Evolutionary conservation across 495 filamentous ascomycete genomes (phyloP).

Genomic region (Echria macrotheca): DNA sequence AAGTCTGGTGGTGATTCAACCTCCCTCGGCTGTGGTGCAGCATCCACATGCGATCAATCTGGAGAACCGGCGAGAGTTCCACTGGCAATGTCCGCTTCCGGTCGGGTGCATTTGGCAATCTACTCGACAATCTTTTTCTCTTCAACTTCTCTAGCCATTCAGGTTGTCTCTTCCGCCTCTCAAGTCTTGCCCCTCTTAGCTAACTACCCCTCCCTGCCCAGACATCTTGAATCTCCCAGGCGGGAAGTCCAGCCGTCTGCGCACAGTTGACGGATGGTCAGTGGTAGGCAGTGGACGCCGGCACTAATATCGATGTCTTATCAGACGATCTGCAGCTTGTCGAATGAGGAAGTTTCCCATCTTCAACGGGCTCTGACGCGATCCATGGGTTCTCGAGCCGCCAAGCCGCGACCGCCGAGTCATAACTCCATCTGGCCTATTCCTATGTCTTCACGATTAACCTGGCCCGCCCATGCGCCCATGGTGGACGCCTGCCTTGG

Average conservation of each 20-base stretch:
- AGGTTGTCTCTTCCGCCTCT: too few relatives aligned
- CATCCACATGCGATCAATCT: not conserved
- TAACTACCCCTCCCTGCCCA: not conserved
- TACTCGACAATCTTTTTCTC: constrained; percentile 7
- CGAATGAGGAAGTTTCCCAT: constrained; percentile 10
- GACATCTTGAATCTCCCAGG: not conserved
- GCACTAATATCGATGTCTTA: constrained; percentile 12
- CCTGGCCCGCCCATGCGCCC: too few relatives aligned
- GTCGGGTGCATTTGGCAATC: not conserved
- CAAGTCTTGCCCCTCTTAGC: not conserved
- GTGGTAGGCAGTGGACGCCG: not conserved
- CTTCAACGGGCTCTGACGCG: not conserved
- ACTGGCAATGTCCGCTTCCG: not conserved
- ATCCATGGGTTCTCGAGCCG: not conserved
- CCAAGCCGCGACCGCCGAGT: constrained; percentile 5
- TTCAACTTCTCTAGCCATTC: too few relatives aligned
- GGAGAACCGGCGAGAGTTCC: not conserved
- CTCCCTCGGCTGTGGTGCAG: not conserved
- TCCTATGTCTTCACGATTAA: constrained; percentile 4
- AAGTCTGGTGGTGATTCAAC: not conserved
- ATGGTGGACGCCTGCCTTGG: too few relatives aligned
- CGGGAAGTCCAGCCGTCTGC: constrained; percentile 1
- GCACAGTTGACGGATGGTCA: not conserved
- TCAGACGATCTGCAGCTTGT: constrained; percentile 11
- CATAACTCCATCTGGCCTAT: constrained; percentile 2